phyloP scores from a whole-genome alignment of 768 basidiomycete genomes.

The Calocybe cyanea region DNA sequence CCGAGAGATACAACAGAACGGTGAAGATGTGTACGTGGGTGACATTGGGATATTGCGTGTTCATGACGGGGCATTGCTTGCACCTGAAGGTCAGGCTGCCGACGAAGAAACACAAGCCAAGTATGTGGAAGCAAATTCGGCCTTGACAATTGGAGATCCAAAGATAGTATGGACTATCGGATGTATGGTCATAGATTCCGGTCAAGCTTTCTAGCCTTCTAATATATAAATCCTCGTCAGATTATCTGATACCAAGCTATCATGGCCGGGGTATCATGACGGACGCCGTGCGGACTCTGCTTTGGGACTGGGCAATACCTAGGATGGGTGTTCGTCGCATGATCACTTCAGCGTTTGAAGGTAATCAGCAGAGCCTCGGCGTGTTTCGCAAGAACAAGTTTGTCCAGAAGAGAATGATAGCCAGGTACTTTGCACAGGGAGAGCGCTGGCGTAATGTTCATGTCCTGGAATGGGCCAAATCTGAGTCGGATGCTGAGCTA shows the following conservation, averaged over 20 bases:
- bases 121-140: conserved; percentile 37
- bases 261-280: conserved; percentile 74
- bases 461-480: conserved; percentile 30
- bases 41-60: conserved; percentile 35
- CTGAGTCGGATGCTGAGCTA: background rate
- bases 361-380: conserved; percentile 56
- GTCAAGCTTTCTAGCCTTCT: conserved; percentile 1
- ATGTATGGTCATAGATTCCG: conserved; percentile 33
- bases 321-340: conserved; percentile 55
- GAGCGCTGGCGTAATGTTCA: conserved; percentile 34
- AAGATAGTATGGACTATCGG: conserved; percentile 60
- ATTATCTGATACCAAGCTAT: conserved; percentile 56
- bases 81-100: conserved; percentile 10
- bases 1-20: conserved; percentile 54
- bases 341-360: conserved; percentile 39
- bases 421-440: conserved; percentile 33
- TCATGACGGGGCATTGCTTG: conserved; percentile 17
- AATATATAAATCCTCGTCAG: conserved; percentile 26
- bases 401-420: conserved; percentile 30
- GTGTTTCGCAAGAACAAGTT: conserved; percentile 73
- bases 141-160: conserved; percentile 43
- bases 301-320: conserved; percentile 60
- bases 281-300: conserved; percentile 49
- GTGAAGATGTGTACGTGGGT: conserved; percentile 54
- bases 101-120: conserved; percentile 35